A percentile compares a stretch with the other conserved stretches of the same genome.
Evolutionary conservation across 768 basidiomycete genomes (phyloP).

Genomic region (Boletus vermiculosoides): DNA sequence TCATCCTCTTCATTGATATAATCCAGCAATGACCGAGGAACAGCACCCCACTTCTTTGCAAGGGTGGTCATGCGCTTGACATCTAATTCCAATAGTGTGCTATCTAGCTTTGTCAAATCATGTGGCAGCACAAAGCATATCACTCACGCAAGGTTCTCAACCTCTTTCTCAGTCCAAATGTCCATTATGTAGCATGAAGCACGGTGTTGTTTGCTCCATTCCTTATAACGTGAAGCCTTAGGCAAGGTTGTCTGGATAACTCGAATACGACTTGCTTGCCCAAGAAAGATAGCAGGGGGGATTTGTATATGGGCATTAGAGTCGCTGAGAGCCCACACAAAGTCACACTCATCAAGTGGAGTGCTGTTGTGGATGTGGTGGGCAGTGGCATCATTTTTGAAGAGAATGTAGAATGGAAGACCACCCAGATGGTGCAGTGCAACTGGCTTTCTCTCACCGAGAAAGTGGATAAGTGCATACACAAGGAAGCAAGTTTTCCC

Average conservation of each 20-base stretch:
- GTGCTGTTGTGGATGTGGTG: too few relatives aligned
- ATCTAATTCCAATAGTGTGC: neutral
- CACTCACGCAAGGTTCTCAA: neutral
- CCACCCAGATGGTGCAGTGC: too few relatives aligned
- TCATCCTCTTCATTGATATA: rapidly evolving
- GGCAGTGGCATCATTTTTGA: too few relatives aligned
- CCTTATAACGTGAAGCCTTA: neutral
- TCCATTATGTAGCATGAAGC: neutral
- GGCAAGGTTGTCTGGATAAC: too few relatives aligned
- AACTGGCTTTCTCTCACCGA: too few relatives aligned
- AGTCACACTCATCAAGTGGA: too few relatives aligned
- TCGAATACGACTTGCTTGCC: rapidly evolving
- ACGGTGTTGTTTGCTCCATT: neutral
- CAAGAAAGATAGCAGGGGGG: neutral
- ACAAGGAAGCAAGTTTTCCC: too few relatives aligned
- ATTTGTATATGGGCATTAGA: neutral
- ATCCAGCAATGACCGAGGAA: neutral
- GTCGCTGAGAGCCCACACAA: neutral
- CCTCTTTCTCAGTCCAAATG: neutral
- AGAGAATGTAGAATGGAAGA: too few relatives aligned
- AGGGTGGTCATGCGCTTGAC: neutral
- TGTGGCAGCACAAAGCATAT: neutral
- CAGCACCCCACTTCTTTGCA: neutral
- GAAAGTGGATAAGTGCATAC: too few relatives aligned
- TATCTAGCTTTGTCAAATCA: neutral